These are phyloP conservation scores for Neurospora cerealis DNA, from an alignment of 495 filamentous ascomycete genomes.

Conservation along the genomic window DNA sequence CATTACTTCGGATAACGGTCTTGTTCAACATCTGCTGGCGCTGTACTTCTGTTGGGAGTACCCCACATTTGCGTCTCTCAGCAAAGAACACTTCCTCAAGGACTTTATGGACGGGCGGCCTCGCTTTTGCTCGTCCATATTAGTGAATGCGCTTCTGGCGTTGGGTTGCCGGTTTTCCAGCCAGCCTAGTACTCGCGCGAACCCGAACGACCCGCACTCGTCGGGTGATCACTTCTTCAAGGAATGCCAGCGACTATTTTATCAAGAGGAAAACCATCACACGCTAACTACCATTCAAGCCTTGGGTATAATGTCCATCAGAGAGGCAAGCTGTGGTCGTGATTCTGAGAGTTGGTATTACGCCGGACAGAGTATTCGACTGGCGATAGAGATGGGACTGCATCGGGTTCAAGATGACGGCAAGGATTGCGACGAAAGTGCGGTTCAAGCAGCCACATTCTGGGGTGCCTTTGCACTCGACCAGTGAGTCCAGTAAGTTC, in stretches of 20 bases:
- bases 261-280: conserved; percentile 46
- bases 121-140: conserved; percentile 59
- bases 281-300: conserved; percentile 71
- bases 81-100: conserved; percentile 59
- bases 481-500: conserved; percentile 39
- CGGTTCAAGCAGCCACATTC: conserved; percentile 58
- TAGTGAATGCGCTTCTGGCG: conserved; percentile 68
- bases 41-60: conserved; percentile 81
- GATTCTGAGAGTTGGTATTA: conserved; percentile 61
- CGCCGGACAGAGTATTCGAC: conserved; percentile 53
- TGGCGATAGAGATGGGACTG: conserved; percentile 58
- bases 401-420: conserved; percentile 38
- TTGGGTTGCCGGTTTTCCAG: conserved; percentile 65
- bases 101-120: conserved; percentile 47
- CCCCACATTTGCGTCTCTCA: conserved; percentile 61
- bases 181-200: conserved; percentile 49
- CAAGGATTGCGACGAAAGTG: conserved; percentile 41
- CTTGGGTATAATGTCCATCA: conserved; percentile 62
- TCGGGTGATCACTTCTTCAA: conserved; percentile 66
- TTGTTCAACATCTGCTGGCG: conserved; percentile 54
- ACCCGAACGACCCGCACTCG: conserved; percentile 50
- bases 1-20: conserved; percentile 44
- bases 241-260: conserved; percentile 50
- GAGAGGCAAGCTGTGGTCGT: conserved; percentile 52
- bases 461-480: conserved; percentile 64